phyloP scores from a whole-genome alignment of 2,329 filamentous ascomycete species.

The Aspergillus hiratsukae region DNA sequence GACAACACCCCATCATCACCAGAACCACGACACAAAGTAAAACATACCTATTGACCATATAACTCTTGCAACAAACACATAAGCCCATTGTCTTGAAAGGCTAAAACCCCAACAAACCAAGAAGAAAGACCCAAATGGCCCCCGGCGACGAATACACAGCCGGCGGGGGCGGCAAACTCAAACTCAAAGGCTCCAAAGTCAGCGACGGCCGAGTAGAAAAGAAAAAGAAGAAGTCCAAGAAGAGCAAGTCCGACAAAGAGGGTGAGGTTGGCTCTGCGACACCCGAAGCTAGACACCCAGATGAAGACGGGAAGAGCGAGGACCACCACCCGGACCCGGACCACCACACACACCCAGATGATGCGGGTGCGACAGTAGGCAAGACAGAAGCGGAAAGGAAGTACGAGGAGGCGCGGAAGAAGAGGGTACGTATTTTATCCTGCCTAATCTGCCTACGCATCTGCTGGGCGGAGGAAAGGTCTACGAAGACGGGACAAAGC shows the following conservation, averaged over 20 bases:
- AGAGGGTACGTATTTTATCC: conserved; percentile 58
- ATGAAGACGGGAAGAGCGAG: conserved; percentile 17
- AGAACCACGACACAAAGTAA: background rate
- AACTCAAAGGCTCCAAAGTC: conserved; percentile 72
- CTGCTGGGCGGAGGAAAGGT: background rate
- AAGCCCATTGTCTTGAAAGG: background rate
- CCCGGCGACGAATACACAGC: conserved; percentile 63
- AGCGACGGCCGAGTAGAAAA: conserved; percentile 47
- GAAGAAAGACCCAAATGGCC: background rate
- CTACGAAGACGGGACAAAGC: background rate
- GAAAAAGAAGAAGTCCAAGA: conserved; percentile 47
- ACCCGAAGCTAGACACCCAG: conserved; percentile 9
- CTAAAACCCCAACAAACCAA: background rate
- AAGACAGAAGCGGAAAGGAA: conserved; percentile 84
- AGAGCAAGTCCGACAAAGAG: conserved; percentile 17
- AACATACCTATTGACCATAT: background rate
- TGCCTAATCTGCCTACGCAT: conserved; percentile 5
- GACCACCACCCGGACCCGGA: conserved; percentile 14
- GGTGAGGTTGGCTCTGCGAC: conserved; percentile 13
- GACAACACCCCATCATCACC: conserved; percentile 4
- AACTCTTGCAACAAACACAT: background rate
- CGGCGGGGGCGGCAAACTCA: conserved; percentile 69
- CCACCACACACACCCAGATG: conserved; percentile 18
- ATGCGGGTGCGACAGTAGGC: conserved; percentile 31
- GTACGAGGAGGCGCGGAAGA: conserved; percentile 75